These are phyloP conservation scores for Neoboletus subvelutipes DNA, from an alignment of 768 basidiomycete genomes.

Conservation along the genomic window DNA sequence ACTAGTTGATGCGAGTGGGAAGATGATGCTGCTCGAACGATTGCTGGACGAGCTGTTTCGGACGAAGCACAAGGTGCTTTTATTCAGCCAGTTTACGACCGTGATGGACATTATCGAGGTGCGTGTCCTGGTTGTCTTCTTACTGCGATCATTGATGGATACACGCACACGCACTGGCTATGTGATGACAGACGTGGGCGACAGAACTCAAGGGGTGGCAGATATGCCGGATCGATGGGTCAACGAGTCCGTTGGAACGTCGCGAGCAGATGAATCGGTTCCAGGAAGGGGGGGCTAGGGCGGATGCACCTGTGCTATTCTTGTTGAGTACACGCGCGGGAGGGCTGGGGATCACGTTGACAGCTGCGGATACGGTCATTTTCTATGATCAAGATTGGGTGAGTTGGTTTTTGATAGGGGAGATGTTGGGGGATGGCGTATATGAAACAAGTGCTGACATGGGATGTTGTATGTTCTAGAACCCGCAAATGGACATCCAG, in stretches of 20 bases:
- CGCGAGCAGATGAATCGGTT: conserved; percentile 82
- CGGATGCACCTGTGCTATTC: conserved; percentile 71
- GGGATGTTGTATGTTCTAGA: conserved; percentile 41
- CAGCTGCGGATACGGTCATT: conserved; percentile 50
- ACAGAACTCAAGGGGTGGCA: conserved; percentile 76
- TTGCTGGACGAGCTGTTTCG: conserved; percentile 80
- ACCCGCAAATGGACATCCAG: conserved; percentile 95
- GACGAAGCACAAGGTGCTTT: conserved; percentile 78
- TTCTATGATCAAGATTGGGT: conserved; percentile 28
- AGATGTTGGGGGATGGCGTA: no score
- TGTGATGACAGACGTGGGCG: conserved; percentile 60
- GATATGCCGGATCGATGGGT: conserved; percentile 91
- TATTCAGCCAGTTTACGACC: conserved; percentile 92
- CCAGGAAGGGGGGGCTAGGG: conserved; percentile 65
- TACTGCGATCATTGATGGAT: neutral
- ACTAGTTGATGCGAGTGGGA: conserved; percentile 84
- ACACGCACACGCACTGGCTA: neutral
- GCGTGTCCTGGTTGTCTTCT: conserved; percentile 10
- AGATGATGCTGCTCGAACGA: conserved; percentile 95
- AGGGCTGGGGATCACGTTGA: conserved; percentile 94
- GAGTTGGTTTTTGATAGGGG: neutral
- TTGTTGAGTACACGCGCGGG: conserved; percentile 93
- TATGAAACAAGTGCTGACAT: conserved; percentile 4
- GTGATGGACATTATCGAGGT: conserved; percentile 97
- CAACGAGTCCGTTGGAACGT: conserved; percentile 76